These are phyloP conservation scores for Mycena latifolia DNA, from an alignment of 768 basidiomycete species.

Conservation along the genomic window DNA sequence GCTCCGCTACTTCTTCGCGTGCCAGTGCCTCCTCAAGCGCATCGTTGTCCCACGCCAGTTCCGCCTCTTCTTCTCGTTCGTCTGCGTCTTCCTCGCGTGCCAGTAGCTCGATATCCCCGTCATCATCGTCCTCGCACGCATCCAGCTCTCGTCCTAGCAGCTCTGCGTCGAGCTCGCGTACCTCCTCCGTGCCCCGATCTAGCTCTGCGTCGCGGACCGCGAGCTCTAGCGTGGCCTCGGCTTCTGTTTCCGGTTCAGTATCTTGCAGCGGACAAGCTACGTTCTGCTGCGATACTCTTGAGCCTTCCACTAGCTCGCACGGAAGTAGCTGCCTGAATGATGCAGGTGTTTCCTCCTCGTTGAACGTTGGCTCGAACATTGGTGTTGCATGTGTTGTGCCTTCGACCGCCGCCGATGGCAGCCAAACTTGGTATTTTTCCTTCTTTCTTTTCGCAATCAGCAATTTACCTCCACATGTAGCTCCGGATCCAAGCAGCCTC, in stretches of 20 bases:
- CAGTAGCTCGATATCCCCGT: too few species aligned
- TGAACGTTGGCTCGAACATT: conserved; percentile 8
- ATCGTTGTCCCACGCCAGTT: too few species aligned
- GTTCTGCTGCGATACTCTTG: conserved; percentile 16
- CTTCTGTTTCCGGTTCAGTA: conserved; percentile 6
- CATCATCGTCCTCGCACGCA: too few species aligned
- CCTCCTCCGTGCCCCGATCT: background rate
- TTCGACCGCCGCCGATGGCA: background rate
- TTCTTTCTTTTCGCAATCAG: background rate
- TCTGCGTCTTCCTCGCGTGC: too few species aligned
- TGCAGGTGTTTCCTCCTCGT: conserved; percentile 11
- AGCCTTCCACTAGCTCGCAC: background rate
- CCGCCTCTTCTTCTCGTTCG: too few species aligned
- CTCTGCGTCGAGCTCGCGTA: too few species aligned
- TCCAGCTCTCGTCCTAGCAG: too few species aligned
- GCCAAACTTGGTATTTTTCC: conserved; percentile 14
- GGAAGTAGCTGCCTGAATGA: conserved; percentile 3
- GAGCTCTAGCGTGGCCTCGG: conserved; percentile 11
- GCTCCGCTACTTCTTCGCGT: too few species aligned
- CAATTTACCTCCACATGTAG: background rate
- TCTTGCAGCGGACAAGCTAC: conserved; percentile 7
- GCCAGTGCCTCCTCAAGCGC: too few species aligned
- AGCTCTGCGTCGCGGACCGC: conserved; percentile 14
- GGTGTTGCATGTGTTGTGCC: conserved; percentile 6
- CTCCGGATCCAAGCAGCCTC: conserved; percentile 9